These are phyloP conservation scores for Cladosporium colombiae DNA, from an alignment of 2,329 filamentous ascomycete genomes.

Conservation along the genomic window DNA sequence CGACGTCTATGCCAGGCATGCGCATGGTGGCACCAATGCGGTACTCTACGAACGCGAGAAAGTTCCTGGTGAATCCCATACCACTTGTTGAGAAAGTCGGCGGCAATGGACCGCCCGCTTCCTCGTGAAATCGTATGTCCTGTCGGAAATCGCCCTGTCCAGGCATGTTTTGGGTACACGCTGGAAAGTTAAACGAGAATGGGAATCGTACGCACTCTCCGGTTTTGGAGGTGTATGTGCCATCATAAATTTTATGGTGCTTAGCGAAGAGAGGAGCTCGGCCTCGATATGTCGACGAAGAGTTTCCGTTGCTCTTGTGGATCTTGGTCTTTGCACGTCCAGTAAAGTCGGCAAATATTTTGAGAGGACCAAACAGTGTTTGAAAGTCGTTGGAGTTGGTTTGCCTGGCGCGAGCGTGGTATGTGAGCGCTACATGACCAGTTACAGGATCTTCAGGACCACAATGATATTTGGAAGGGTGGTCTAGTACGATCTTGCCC, in stretches of 20 bases:
- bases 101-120: conserved; percentile 18
- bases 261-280: conserved; percentile 20
- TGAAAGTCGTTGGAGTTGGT: not conserved
- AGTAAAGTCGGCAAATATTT: conserved; percentile 10
- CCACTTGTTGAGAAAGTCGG: conserved; percentile 8
- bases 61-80: not conserved
- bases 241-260: conserved; percentile 15
- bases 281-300: conserved; percentile 19
- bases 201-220: conserved; percentile 8
- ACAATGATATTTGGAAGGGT: conserved; percentile 15
- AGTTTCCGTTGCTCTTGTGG: conserved; percentile 17
- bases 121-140: conserved; percentile 9
- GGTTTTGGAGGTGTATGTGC: conserved; percentile 1
- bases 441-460: conserved; percentile 18
- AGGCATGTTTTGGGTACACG: conserved; percentile 3
- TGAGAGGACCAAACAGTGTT: conserved; percentile 20
- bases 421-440: conserved; percentile 18
- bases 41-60: conserved; percentile 18
- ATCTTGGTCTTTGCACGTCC: conserved; percentile 23
- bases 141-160: conserved; percentile 8
- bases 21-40: conserved; percentile 6
- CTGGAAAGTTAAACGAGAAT: conserved; percentile 20
- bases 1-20: conserved; percentile 21
- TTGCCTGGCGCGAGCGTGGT: not conserved
- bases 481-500: conserved; percentile 17